Evolutionary conservation across 257 asterid genomes (phyloP), one percentile per base, ranked within the genome.

Genomic region (Rhazya stricta): DNA sequence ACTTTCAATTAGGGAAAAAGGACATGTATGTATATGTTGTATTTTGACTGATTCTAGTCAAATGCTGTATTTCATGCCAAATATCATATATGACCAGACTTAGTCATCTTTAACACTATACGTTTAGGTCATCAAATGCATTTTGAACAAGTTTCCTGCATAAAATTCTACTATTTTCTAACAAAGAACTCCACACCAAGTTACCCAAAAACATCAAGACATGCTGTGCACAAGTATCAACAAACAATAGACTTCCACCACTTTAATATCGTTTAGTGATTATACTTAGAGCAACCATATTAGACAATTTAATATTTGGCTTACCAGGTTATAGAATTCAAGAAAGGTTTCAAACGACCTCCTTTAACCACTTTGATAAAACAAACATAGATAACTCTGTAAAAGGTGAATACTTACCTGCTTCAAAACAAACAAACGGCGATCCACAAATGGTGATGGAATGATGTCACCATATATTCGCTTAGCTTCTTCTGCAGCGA

Each of bases 401-500:
- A 27, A 60, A n/a, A 16, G 13, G 77, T 46, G 66, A 50, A 25
- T 16, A 25, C 75, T 74, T 61, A 93, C 98, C 96, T 93, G 99
- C 86, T 91, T 92, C 74, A 95, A 83, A 72, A 95, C 96, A 84
- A 95, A 92, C 78, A 95, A 85, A 30, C 97, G 91, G 8, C 99
- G 96, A 84, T 95, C 99, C 27, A 97, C 85, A 78, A 85, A 88
- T 79, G 96, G 86, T 60, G 99, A 84, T 72, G 97, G 97, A 84
- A 95, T 91, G 65, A 95, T 87, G 83, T 95, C 99, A 57, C 99
- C 99, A 80, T 92, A 95, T 69, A 95, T 79, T 72, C 98, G 89
- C 77, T 91, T 95, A 81, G 97, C 99, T 87, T 95, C 98, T 84
- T 95, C 99, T 1, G 99, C 99, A 79, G 77, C 87, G 77, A 87